phyloP scores from a whole-genome alignment of 805 yeast genomes.

The Cyberlindnera misumaiensis region DNA sequence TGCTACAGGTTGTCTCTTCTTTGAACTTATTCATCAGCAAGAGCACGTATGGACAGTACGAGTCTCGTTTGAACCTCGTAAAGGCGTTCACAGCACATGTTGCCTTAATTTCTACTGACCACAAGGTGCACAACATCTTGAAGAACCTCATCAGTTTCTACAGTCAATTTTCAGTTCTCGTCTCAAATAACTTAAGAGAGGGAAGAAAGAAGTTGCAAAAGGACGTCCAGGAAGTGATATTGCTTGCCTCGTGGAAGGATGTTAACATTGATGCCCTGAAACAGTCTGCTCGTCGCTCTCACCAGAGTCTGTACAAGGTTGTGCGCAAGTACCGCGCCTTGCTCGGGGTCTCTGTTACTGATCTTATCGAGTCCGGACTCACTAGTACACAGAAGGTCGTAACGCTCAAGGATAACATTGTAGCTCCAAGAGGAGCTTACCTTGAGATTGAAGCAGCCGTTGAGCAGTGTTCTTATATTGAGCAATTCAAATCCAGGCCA shows the following conservation, averaged over 20 bases:
- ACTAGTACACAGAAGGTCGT: constrained; percentile 18
- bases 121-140: constrained; percentile 34
- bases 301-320: constrained; percentile 72
- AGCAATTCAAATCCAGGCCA: constrained; percentile 53
- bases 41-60: constrained; percentile 70
- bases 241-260: constrained; percentile 96
- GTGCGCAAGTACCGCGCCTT: constrained; percentile 74
- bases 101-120: constrained; percentile 24
- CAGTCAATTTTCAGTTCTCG: constrained; percentile 49
- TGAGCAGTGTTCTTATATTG: constrained; percentile 20
- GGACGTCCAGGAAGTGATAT: constrained; percentile 75
- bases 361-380: constrained; percentile 58
- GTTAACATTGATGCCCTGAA: constrained; percentile 88
- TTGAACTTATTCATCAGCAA: constrained; percentile 71
- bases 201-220: constrained; percentile 59
- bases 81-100: constrained; percentile 59
- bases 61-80: constrained; percentile 50
- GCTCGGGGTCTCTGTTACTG: constrained; percentile 43
- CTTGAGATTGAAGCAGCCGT: constrained; percentile 10
- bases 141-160: constrained; percentile 57
- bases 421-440: constrained; percentile 6
- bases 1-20: constrained; percentile 42
- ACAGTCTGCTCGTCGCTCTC: constrained; percentile 90
- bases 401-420: constrained; percentile 3
- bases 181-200: constrained; percentile 38